Evolutionary conservation across 2,329 filamentous ascomycete genomes (phyloP).

Genomic region (Coniella lustricola): DNA sequence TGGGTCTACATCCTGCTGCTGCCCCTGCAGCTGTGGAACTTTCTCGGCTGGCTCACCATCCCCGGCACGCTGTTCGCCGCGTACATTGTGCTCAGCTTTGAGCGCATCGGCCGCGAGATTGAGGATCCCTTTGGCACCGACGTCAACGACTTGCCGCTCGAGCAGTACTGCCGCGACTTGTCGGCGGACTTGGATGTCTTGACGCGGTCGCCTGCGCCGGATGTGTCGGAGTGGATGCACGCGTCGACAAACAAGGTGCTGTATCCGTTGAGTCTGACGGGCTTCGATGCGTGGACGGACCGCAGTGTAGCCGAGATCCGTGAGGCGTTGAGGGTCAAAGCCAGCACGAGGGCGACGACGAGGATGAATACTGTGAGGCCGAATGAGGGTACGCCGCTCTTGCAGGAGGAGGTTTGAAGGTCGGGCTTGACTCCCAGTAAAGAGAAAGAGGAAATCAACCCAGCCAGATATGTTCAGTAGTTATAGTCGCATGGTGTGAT

Average conservation of each 20-base stretch:
- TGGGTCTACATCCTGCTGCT: slow-evolving; percentile 77
- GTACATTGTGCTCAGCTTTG: slow-evolving; percentile 75
- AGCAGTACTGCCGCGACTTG: background rate
- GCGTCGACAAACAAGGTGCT: background rate
- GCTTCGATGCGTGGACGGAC: background rate
- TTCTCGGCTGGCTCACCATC: slow-evolving; percentile 67
- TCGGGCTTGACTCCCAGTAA: too few species aligned
- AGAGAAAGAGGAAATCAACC: background rate
- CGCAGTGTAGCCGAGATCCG: slow-evolving; percentile 1
- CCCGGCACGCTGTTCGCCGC: slow-evolving; percentile 65
- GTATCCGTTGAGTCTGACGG: background rate
- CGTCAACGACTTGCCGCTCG: slow-evolving; percentile 2
- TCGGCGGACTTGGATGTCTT: slow-evolving; percentile 1
- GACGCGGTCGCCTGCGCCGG: background rate
- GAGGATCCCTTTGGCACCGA: slow-evolving; percentile 4
- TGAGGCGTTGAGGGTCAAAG: slow-evolving; percentile 1
- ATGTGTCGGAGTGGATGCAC: background rate
- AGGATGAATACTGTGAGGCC: background rate
- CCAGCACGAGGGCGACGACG: background rate
- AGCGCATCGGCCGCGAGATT: slow-evolving; percentile 6
- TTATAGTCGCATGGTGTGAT: too few species aligned
- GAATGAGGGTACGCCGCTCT: background rate
- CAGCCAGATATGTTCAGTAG: too few species aligned
- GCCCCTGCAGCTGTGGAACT: slow-evolving; percentile 67
- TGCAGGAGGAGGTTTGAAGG: background rate